Evolutionary conservation across 352 stramenopile genomes (phyloP).

Genomic region (Phytophthora brassicae): DNA sequence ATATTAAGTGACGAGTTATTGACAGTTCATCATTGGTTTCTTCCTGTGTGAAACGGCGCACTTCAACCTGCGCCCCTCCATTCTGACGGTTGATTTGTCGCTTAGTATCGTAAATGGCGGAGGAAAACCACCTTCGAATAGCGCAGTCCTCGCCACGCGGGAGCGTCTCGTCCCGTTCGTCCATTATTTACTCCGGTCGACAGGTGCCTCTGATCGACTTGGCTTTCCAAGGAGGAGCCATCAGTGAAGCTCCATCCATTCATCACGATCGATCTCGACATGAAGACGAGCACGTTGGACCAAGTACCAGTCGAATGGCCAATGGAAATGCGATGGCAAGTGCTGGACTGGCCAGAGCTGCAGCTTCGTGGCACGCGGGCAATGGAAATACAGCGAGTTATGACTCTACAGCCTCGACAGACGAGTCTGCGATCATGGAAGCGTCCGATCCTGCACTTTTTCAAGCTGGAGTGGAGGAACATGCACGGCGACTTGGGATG

Average conservation of each 20-base stretch:
- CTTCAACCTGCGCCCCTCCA: constrained; percentile 19
- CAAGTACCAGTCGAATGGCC: constrained; percentile 24
- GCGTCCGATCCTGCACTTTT: constrained; percentile 68
- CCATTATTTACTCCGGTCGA: constrained; percentile 26
- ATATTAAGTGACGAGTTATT: neutral
- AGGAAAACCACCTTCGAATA: constrained; percentile 27
- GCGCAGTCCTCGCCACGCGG: constrained; percentile 23
- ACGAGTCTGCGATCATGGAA: constrained; percentile 61
- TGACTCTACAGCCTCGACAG: constrained; percentile 21
- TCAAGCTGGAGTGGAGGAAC: constrained; percentile 71
- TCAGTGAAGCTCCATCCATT: neutral
- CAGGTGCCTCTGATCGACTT: constrained; percentile 37
- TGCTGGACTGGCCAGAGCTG: constrained; percentile 20
- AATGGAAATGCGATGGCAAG: constrained; percentile 10
- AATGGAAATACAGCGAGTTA: constrained; percentile 29
- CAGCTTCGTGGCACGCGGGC: constrained; percentile 38
- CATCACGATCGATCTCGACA: constrained; percentile 19
- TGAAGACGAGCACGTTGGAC: constrained; percentile 26
- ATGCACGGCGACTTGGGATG: constrained; percentile 69
- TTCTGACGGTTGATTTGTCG: neutral
- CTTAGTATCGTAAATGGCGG: constrained; percentile 21
- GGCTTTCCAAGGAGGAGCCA: constrained; percentile 31
- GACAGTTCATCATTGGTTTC: neutral
- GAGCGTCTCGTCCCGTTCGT: constrained; percentile 18
- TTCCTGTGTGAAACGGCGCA: neutral